Base-by-base conservation (phyloP, 768 basidiomycete species). In the Calvatia gigantea region DNA sequence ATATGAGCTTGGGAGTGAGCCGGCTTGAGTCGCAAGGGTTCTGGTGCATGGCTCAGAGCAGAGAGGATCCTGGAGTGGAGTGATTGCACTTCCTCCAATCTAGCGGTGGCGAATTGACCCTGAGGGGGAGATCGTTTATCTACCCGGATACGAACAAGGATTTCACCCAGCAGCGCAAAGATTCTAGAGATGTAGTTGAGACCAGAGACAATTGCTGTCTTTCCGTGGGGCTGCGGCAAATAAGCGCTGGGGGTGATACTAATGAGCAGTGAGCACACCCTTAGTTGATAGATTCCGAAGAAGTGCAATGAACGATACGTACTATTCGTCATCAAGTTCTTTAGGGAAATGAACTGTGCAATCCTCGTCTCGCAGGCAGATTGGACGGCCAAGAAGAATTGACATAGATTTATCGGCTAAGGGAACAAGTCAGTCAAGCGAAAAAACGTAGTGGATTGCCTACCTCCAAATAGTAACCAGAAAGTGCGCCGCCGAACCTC, bases 301-400 rank as follows among this genome's bases (percentile, higher is more conserved):
- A 59, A 54, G 51, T 49, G 49, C 44, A 60, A 54, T 53, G 60
- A 62, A 50, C 35, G 32, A 60, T 54, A 82, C 88, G 63, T 70
- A 92, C 90, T 91, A 92, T 74, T 92, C 90, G 66, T 93, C 90
- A 69, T 93, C 90, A 56, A 93, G 74, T 70, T 93, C 90, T 69
- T 86, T 89, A 25, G 91, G 91, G 72, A 92, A 91, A 67, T 91
- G 86, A 2, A 91, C 82, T 7, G 90, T 91, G 70, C 91, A 94
- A 68, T 96, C 93, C 67, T 94, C 94, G 64, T 94, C 91, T 51
- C 90, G 81, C 64, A 94, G 75, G 68, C 85, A 90, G 60, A 94
- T 90, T 35, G 91, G 91, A 57, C 92, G 79, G 15, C 89, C 90
- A 42, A 93, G 77, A 38, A 94, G 75, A 62, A 93, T 87, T 45